Base-by-base conservation (phyloP, 2,329 filamentous ascomycete genomes). In the Penicillium sp. region DNA sequence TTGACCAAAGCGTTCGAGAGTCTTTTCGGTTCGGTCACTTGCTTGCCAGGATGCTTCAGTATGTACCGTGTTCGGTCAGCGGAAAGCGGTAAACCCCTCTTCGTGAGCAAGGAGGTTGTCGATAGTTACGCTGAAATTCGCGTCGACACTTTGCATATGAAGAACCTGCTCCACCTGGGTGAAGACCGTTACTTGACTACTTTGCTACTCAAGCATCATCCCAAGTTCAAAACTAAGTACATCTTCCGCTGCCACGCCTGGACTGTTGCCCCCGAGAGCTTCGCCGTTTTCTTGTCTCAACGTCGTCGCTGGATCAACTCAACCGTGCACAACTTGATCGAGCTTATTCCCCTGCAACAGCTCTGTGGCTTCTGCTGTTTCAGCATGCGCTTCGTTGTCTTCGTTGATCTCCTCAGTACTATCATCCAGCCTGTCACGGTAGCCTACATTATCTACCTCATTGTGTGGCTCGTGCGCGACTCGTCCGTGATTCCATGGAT, bases 351-450 rank as follows among this genome's bases (percentile, higher is more conserved):
- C 5, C 77, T 98, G 70, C 83, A 86, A 52, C 88, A 97, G 68
- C 86, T 98, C 43, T 98, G 93, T 70, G 93, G 93, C 73, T 98
- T 98, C 84, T 98, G 93, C 79, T 98, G 93, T 74, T 98, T 98
- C 78, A 94, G 88, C 71, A 98, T 98, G 93, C 86, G 93, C 62
- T 98, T 98, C 71, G 81, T 98, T 50, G 90, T 98, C 58, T 95
- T 98, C 64, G 70, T 98, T 58, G 93, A 98, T 71, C 76, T 98
- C 60, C 76, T 98, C 54, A 93, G 88, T 47, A 98, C 93, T 1
- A 73, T 97, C 47, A 84, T 97, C 42, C 90, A 95, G 66, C 93
- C 93, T 3, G 89, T 96, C 50, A 93, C 88, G 1, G 78, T 96
- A 18, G 88, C 83, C 8, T 98, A 97, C 66, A 86, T 98, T 57